phyloP scores from a whole-genome alignment of 805 yeast species.

The Candida silvatica region DNA sequence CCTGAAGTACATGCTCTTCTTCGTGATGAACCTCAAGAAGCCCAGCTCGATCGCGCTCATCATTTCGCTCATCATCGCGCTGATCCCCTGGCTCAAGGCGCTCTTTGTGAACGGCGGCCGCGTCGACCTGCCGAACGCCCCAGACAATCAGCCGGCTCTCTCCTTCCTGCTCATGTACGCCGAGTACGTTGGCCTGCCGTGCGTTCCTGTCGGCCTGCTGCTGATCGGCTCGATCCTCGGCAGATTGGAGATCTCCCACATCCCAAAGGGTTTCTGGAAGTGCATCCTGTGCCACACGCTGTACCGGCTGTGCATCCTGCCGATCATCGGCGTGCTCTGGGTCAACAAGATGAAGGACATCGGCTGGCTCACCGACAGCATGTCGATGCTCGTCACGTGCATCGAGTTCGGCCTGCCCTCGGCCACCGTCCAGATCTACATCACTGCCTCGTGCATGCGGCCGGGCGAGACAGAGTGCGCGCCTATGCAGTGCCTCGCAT shows the following conservation, averaged over 20 bases:
- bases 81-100: constrained; percentile 48
- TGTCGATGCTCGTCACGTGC: constrained; percentile 35
- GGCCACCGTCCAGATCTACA: constrained; percentile 51
- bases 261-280: constrained; percentile 51
- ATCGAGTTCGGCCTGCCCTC: constrained; percentile 45
- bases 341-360: constrained; percentile 35
- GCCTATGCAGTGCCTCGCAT: constrained; percentile 50
- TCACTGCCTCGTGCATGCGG: constrained; percentile 48
- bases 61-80: constrained; percentile 36
- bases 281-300: constrained; percentile 36
- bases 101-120: constrained; percentile 29
- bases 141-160: constrained; percentile 45
- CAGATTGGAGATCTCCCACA: constrained; percentile 33
- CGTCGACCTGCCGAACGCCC: constrained; percentile 27
- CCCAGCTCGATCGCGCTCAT: constrained; percentile 42
- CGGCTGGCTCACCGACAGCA: constrained; percentile 37
- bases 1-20: constrained; percentile 19
- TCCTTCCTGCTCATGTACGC: constrained; percentile 43
- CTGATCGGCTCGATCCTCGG: constrained; percentile 48
- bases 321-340: constrained; percentile 45
- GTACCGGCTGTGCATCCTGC: constrained; percentile 35
- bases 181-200: constrained; percentile 40
- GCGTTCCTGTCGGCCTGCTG: constrained; percentile 47
- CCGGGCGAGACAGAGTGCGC: constrained; percentile 33
- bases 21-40: constrained; percentile 33